These are phyloP conservation scores for Tricholoma terreum DNA, from an alignment of 768 basidiomycete genomes.

Conservation along the genomic window DNA sequence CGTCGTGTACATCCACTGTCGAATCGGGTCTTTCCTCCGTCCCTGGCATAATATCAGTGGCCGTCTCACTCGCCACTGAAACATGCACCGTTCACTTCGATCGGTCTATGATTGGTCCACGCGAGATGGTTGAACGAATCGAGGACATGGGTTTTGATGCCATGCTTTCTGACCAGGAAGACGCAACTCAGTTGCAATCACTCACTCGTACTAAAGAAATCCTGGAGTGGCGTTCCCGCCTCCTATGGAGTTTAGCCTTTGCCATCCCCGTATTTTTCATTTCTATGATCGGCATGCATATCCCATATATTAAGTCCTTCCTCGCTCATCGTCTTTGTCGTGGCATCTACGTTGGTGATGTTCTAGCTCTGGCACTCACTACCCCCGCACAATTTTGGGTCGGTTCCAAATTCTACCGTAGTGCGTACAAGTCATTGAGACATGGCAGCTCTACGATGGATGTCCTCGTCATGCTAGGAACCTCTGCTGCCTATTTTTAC, in stretches of 20 bases:
- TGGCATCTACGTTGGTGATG: conserved; percentile 79
- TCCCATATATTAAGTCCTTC: conserved; percentile 57
- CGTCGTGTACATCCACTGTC: conserved; percentile 74
- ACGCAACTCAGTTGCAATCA: conserved; percentile 81
- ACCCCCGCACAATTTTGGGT: conserved; percentile 94
- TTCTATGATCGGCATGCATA: conserved; percentile 75
- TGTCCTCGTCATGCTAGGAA: conserved; percentile 93
- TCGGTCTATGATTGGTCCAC: conserved; percentile 63
- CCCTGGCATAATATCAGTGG: conserved; percentile 71
- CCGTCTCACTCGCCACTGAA: conserved; percentile 75
- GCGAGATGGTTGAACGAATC: conserved; percentile 86
- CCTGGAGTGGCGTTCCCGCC: conserved; percentile 80
- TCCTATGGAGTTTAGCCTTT: conserved; percentile 71
- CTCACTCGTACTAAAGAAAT: conserved; percentile 90
- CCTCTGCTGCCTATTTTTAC: conserved; percentile 91
- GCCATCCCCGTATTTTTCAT: conserved; percentile 94
- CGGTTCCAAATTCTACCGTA: conserved; percentile 81
- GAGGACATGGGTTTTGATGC: conserved; percentile 91
- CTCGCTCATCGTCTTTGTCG: conserved; percentile 49
- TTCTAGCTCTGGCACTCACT: conserved; percentile 72
- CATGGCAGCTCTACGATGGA: conserved; percentile 96
- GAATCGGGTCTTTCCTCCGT: conserved; percentile 64
- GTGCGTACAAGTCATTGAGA: conserved; percentile 87
- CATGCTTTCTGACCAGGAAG: conserved; percentile 74
- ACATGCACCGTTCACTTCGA: conserved; percentile 77